Evolutionary conservation across 306 rosid species (phyloP).

Genomic region (Prunus davidiana): DNA sequence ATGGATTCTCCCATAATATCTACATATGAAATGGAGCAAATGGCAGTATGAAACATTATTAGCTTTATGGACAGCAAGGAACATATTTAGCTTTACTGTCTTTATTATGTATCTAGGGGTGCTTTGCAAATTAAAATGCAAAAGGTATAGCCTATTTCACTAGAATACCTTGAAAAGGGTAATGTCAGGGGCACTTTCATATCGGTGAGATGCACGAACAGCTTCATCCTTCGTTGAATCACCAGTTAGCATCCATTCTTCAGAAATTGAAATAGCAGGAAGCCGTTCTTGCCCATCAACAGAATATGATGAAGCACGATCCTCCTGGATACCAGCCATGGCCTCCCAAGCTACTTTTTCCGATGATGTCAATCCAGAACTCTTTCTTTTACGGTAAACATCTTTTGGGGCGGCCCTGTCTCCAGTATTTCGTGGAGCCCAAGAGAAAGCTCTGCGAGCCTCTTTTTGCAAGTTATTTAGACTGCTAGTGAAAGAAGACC

Average conservation of each 20-base stretch:
- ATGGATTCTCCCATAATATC: not conserved
- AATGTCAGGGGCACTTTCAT: constrained; percentile 92
- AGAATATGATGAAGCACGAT: constrained; percentile 65
- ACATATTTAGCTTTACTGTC: not conserved
- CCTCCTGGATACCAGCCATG: constrained; percentile 98
- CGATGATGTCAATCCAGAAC: constrained; percentile 86
- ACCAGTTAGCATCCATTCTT: constrained; percentile 98
- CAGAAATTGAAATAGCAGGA: constrained; percentile 80
- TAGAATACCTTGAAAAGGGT: constrained; percentile 79
- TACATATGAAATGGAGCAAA: constrained; percentile 1
- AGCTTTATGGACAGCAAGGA: not conserved
- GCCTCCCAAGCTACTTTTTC: constrained; percentile 98
- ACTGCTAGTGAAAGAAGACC: constrained; percentile 78
- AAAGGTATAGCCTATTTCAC: constrained; percentile 18
- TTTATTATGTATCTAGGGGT: not conserved
- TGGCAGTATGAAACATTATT: not conserved
- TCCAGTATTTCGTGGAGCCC: constrained; percentile 81
- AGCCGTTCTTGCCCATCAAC: constrained; percentile 92
- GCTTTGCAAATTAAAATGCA: too few species aligned
- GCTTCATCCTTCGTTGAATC: constrained; percentile 68
- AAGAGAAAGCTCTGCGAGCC: constrained; percentile 94
- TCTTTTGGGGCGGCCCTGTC: constrained; percentile 84
- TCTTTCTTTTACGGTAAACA: constrained; percentile 86
- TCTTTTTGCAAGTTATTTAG: constrained; percentile 91
- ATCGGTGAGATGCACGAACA: constrained; percentile 81